A percentile compares a stretch with the other conserved stretches of the same genome.
phyloP scores from a whole-genome alignment of 352 stramenopile genomes.

The Globisporangium radiosum region DNA sequence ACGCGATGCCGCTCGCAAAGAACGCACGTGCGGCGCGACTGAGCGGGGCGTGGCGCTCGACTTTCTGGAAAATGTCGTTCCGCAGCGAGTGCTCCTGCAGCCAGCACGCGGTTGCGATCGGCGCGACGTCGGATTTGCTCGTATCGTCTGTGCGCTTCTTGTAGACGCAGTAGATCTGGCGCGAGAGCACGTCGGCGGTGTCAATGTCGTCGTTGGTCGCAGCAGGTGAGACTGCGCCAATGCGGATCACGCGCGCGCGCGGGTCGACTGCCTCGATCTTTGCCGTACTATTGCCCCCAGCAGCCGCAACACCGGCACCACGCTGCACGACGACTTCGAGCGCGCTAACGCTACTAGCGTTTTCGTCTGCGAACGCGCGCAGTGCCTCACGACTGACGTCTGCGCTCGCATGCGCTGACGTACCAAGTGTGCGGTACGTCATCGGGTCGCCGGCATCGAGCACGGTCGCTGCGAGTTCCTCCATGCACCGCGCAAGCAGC shows the following conservation, averaged over 20 bases:
- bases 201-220: not conserved
- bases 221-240: constrained; percentile 11
- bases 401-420: constrained; percentile 20
- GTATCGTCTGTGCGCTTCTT: constrained; percentile 15
- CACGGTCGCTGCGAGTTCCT: constrained; percentile 49
- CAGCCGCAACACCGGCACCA: constrained; percentile 2
- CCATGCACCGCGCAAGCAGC: constrained; percentile 31
- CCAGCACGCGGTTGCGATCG: constrained; percentile 40
- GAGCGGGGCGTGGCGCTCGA: constrained; percentile 34
- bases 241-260: constrained; percentile 37
- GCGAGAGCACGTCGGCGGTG: constrained; percentile 13
- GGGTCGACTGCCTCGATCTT: constrained; percentile 19
- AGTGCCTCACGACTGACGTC: constrained; percentile 31
- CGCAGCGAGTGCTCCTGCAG: constrained; percentile 50
- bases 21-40: constrained; percentile 35
- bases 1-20: constrained; percentile 47
- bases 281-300: not conserved
- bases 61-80: constrained; percentile 43
- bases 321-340: constrained; percentile 36
- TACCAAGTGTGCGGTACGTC: constrained; percentile 46
- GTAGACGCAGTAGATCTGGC: constrained; percentile 57
- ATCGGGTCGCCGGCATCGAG: constrained; percentile 47
- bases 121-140: constrained; percentile 8
- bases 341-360: constrained; percentile 26
- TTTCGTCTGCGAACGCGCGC: constrained; percentile 25